Evolutionary conservation across 129 eudicot genomes (phyloP), one percentile per base, ranked within the genome.

Genomic region (Flaveria ramosissima): DNA sequence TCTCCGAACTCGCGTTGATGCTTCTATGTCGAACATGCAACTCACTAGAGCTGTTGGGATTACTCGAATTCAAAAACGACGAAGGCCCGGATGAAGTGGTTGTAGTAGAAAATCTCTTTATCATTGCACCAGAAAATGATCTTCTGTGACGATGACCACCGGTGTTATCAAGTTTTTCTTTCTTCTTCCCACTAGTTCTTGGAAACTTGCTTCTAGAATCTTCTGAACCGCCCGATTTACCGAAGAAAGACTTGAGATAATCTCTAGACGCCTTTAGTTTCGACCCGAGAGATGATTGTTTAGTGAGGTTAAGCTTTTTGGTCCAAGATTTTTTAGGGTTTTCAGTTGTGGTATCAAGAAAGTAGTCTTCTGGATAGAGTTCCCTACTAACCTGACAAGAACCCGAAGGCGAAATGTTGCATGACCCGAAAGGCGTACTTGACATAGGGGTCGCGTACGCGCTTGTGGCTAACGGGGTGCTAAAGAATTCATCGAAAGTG

Each of bases 301-400:
- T 90, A 9, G 84, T 78, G 70, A 84, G 76, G 81, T 81, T 92
- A 20, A 88, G 85, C 84, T 80, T 90, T 70, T 39, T 88, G 21
- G 91, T 86, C 96, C 96, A 86, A 17, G 96, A 84, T 61, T 86
- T 86, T 73, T 88, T 90, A 17, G 83, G 74, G 83, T 71, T 72
- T 72, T 83, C 88, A 23, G 56, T 20, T 60, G 78, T 36, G 19
- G 57, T 70, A 50, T 84, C 86, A 39, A 76, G 74, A 15, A 86
- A 82, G 71, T 88, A 90, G 57, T 93, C 98, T 14, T 82, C 81
- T 15, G 96, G 97, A 64, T 72, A 78, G 41, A 93, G 87, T 68
- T 93, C 98, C 78, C 85, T 69, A 72, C 98, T 93, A 30, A 90
- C 91, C 32, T 85, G 89, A 82, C 97, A 84, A 32, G 98, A 93